Evolutionary conservation across 2,329 filamentous ascomycete genomes (phyloP).

Genomic region (Colletotrichum tabaci): DNA sequence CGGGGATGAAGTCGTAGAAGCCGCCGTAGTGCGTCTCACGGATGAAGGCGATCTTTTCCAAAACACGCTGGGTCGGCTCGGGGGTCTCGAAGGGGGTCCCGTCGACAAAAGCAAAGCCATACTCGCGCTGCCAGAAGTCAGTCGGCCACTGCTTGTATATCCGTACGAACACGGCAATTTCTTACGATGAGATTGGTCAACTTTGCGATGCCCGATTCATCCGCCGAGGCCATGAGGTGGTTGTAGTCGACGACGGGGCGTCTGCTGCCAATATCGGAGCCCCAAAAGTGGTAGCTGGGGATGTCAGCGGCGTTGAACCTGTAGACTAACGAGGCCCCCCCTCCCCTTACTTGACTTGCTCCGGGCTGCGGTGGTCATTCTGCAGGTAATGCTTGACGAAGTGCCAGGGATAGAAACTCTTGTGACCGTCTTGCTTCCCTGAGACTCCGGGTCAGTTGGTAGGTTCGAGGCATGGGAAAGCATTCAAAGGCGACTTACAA

Average conservation of each 20-base stretch:
- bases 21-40: conserved; percentile 91
- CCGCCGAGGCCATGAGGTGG: conserved; percentile 68
- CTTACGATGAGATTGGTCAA: conserved; percentile 77
- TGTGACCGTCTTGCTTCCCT: conserved; percentile 79
- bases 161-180: not conserved
- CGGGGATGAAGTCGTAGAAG: conserved; percentile 86
- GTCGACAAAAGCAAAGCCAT: conserved; percentile 85
- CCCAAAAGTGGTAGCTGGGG: conserved; percentile 48
- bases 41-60: conserved; percentile 89
- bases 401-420: conserved; percentile 75
- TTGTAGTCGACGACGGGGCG: conserved; percentile 74
- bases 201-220: conserved; percentile 68
- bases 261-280: conserved; percentile 53
- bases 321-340: not conserved
- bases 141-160: not conserved
- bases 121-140: conserved; percentile 65
- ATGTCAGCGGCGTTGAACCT: conserved; percentile 8
- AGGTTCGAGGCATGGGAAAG: too few species aligned
- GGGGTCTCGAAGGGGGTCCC: conserved; percentile 76
- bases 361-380: conserved; percentile 50
- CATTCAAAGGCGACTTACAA: conserved; percentile 48
- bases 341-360: conserved; percentile 52
- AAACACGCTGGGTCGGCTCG: conserved; percentile 79
- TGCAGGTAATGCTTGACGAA: conserved; percentile 69
- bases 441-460: conserved; percentile 22